Conservation (phyloP, 169 alveolate species). For the Miamiensis avidus region DNA sequence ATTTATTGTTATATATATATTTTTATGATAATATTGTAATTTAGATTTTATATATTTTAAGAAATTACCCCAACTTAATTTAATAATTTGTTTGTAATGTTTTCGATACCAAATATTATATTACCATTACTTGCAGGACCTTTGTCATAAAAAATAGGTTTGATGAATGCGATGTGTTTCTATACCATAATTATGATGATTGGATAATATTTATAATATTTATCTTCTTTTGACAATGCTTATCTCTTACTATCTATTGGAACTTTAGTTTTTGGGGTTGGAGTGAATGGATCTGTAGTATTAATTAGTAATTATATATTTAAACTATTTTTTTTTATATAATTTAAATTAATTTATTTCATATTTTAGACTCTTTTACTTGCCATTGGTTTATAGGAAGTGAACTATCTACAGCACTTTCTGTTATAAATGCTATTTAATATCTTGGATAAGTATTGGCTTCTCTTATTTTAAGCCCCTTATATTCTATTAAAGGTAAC, state of each 20-base stretch:
- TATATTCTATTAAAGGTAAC: too few relatives aligned
- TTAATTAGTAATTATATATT: background rate
- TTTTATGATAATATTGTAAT: too few relatives aligned
- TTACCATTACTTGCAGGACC: background rate
- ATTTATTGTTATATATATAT: too few relatives aligned
- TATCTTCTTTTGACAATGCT: background rate
- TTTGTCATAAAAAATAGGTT: background rate
- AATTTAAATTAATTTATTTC: too few relatives aligned
- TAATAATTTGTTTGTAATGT: background rate
- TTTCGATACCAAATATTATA: background rate
- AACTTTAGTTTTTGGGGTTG: background rate
- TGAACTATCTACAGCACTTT: background rate
- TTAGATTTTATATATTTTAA: too few relatives aligned
- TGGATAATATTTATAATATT: background rate
- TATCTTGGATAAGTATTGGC: background rate
- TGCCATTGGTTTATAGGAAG: background rate
- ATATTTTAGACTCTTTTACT: background rate
- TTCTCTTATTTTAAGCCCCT: background rate
- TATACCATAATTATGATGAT: background rate
- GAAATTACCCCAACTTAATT: background rate
- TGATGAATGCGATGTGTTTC: background rate
- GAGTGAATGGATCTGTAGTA: background rate
- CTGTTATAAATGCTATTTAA: background rate
- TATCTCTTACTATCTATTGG: background rate
- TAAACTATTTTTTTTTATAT: too few relatives aligned